Base-by-base conservation (phyloP, 345 rosid species). In the Nasturtium officinale region DNA sequence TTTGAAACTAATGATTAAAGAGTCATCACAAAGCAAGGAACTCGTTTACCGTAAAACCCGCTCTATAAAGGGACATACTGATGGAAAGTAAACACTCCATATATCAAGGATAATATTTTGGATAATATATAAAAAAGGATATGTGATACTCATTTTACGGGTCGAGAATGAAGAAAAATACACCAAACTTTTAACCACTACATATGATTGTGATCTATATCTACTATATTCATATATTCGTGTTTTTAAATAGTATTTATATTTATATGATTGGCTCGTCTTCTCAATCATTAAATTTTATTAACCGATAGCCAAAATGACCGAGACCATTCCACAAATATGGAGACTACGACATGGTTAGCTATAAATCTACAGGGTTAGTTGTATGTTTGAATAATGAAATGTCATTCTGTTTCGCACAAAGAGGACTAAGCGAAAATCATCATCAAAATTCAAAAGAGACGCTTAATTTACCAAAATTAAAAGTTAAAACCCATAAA, bases 61-160 rank as follows among this genome's bases (percentile, higher is more conserved):
- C n/a, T 38, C 2, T 38, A 38, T 38, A 11, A 37, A 37, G n/a
- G n/a, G 4, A 2, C 6, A 38, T 11, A 11, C 12, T 38, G n/a
- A 38, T 38, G 43, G 43, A 38, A 10, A 11, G 15, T 38, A 23
- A 37, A 33, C 11, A 35, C 38, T 35, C 38, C 11, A 9, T 35
- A 35, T 35, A 9, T 3, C 9, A 35, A 35, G 13, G 3, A 12
- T 4, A 38, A 3, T n/a, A 38, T 12, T 37, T 12, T 38, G 45
- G 45, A 38, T 38, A 38, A 38, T 38, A 38, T 12, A 12, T 12
- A 38, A 38, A 38, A 38, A 38, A 38, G 18, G n/a, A 65, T 35
- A 57, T 56, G 59, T 46, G 72, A 58, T 47, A 33, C 71, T 46
- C 59, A 17, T 46, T 56, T 65, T 72, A 74, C 72, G 72, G 67